Evolutionary conservation across 2,329 filamentous ascomycete species (phyloP), one percentile per base, ranked within the genome.

Genomic region (Leptographium lundbergii): DNA sequence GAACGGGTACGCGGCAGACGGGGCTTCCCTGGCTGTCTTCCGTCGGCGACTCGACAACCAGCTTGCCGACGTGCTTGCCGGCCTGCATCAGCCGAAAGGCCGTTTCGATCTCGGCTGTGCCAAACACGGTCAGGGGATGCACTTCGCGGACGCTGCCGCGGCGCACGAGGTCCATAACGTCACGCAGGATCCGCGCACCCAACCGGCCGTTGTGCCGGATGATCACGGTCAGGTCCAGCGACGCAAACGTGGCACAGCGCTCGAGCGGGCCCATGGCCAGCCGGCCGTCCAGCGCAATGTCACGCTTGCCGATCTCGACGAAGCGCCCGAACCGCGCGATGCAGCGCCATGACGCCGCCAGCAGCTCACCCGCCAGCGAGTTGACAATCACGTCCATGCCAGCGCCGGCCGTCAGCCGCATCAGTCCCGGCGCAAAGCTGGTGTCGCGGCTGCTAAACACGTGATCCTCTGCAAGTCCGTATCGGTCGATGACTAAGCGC

Each of bases 181-280:
- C 4, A 14, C 13, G 11, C 2, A 55, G 11, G 3, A 55, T 24
- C 5, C 53, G 25, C 25, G 17, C 25, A 13, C 3, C 25, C 17
- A 24, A 14, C 1, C 2, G 32, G 9, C 57, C 53, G 3, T 42
- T 25, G 4, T 39, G 10, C 24, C 3, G 3, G 6, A 6, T 25
- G 10, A 62, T 55, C n/a, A 56, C 55, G 1, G 55, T 54, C n/a
- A 64, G 48, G 39, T 64, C 62, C 13, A 64, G 47, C 9, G 56
- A 55, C 24, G 42, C 42, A 36, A 60, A 64, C 6, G 58, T 58
- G 27, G 51, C 48, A 56, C 63, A 63, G 36, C 48, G 6, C 17
- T 67, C 66, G 34, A 75, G 74, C 0, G 66, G 67, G 2, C 62
- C 56, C 71, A 75, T 74, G n/a, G 70, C 69, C 19, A 75, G 65